Conservation (phyloP, 129 eudicot genomes). For the Saposhnikovia divaricata region DNA sequence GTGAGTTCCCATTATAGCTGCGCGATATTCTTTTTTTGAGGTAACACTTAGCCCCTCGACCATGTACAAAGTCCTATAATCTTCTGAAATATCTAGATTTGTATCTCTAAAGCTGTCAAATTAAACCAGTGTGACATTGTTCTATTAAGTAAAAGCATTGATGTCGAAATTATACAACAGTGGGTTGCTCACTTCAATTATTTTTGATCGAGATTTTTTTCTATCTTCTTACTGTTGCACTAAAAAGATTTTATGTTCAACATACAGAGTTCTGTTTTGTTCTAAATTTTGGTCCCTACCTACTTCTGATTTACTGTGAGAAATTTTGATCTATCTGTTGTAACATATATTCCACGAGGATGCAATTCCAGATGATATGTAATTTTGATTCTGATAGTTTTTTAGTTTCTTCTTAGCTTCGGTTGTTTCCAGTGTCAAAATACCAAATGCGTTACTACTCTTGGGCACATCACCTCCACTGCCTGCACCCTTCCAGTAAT, state of each 20-base stretch:
- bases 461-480: neutral
- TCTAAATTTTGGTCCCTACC: neutral
- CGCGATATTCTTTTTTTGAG: neutral
- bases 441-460: neutral
- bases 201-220: neutral
- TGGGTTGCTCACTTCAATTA: neutral
- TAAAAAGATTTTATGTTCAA: neutral
- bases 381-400: neutral
- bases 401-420: neutral
- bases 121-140: neutral
- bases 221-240: neutral
- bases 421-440: neutral
- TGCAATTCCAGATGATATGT: neutral
- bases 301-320: conserved; percentile 32
- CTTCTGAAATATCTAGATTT: neutral
- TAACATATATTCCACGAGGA: neutral
- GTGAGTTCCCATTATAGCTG: neutral
- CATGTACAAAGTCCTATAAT: conserved; percentile 5
- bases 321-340: conserved; percentile 29
- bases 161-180: neutral
- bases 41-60: neutral
- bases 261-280: neutral
- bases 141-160: neutral
- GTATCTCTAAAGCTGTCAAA: neutral
- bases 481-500: neutral